phyloP scores from a whole-genome alignment of 331 rosid species.

The Stylosanthes scabra region DNA sequence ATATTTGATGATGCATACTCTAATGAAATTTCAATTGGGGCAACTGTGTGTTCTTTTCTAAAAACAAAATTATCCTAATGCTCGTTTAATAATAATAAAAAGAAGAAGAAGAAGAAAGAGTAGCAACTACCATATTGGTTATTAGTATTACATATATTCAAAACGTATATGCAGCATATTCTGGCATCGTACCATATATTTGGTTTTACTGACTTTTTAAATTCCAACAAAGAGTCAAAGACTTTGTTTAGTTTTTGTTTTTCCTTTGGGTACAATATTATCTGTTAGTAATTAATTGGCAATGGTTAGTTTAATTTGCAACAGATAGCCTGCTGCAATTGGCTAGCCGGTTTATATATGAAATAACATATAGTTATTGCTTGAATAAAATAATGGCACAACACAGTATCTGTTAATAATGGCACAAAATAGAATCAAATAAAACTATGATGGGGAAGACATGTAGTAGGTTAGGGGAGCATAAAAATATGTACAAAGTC shows the following conservation, averaged over 20 bases:
- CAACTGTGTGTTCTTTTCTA: background rate
- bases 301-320: background rate
- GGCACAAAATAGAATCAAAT: background rate
- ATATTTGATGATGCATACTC: background rate
- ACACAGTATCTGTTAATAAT: conserved; percentile 22
- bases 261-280: background rate
- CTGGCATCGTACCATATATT: background rate
- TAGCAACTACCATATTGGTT: too few species aligned
- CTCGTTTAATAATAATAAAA: too few species aligned
- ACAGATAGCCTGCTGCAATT: conserved; percentile 8
- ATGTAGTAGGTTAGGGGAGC: conserved; percentile 19
- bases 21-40: background rate
- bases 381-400: too few species aligned
- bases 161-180: background rate
- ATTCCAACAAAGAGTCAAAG: background rate
- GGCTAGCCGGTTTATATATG: conserved; percentile 11
- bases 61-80: too few species aligned
- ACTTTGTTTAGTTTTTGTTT: background rate
- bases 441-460: background rate
- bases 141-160: background rate
- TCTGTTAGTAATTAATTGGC: background rate
- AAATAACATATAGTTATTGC: background rate
- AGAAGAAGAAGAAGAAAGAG: too few species aligned
- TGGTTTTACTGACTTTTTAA: background rate
- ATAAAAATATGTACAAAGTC: background rate